phyloP scores from a whole-genome alignment of 768 basidiomycete genomes.

The Phaeotremella fagi region DNA sequence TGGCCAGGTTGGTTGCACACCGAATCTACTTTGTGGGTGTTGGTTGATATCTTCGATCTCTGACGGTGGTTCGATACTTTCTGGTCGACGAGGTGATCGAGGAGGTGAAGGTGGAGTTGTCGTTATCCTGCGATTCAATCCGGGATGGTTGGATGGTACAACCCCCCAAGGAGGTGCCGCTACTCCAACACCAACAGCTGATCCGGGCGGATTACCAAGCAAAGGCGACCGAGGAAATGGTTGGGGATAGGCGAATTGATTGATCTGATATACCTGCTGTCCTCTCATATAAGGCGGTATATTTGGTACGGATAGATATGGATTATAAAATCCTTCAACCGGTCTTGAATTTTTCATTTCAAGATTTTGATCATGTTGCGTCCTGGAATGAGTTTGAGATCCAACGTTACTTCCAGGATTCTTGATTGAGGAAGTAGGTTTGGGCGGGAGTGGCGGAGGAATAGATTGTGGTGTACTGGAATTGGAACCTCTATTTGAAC shows the following conservation, averaged over 20 bases:
- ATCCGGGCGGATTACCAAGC: background rate
- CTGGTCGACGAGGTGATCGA: background rate
- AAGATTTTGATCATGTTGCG: background rate
- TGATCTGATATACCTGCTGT: background rate
- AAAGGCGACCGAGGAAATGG: background rate
- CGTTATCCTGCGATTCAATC: background rate
- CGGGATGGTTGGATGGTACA: background rate
- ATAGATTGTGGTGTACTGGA: background rate
- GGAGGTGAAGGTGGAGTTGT: background rate
- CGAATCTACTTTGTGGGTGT: background rate
- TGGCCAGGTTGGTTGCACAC: background rate
- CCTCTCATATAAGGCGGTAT: background rate
- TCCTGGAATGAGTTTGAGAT: background rate
- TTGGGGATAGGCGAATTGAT: constrained; percentile 3
- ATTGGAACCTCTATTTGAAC: background rate
- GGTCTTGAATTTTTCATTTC: background rate
- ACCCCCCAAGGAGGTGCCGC: background rate
- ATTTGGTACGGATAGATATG: background rate
- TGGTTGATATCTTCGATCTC: background rate
- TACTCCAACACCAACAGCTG: no score
- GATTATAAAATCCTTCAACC: background rate
- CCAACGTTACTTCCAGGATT: background rate
- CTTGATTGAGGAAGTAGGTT: background rate
- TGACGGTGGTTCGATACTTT: constrained; percentile 1
- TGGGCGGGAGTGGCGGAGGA: constrained; percentile 7